These are phyloP conservation scores for Arabis hirsuta DNA, from an alignment of 345 rosid species.

Conservation along the genomic window DNA sequence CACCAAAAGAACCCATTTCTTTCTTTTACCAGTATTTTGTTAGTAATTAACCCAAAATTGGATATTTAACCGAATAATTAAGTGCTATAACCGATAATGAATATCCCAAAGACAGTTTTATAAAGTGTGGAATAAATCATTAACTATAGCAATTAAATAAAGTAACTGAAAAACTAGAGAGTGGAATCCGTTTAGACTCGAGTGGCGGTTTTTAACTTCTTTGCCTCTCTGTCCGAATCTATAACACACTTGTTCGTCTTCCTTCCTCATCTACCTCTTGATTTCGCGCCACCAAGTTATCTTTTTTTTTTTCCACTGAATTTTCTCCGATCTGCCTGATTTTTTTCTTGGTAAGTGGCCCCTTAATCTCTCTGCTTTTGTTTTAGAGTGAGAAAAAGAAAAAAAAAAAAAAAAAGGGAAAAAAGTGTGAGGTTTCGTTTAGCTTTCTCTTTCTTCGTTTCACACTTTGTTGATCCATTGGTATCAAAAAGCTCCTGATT, in stretches of 20 bases:
- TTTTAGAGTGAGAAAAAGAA: constrained; percentile 21
- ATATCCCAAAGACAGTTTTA: neutral
- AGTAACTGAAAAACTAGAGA: constrained; percentile 33
- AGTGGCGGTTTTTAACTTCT: constrained; percentile 23
- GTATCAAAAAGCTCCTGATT: constrained; percentile 14
- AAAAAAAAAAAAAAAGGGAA: constrained; percentile 31
- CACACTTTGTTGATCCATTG: constrained; percentile 11
- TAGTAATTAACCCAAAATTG: neutral
- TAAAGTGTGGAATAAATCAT: constrained; percentile 18
- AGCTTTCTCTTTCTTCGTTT: constrained; percentile 27
- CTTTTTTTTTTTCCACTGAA: constrained; percentile 19
- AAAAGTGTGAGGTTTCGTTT: constrained; percentile 30
- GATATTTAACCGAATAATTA: neutral
- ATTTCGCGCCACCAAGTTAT: constrained; percentile 38
- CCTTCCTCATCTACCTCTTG: constrained; percentile 22
- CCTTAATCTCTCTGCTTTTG: constrained; percentile 26
- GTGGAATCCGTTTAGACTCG: constrained; percentile 33
- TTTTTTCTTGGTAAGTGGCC: constrained; percentile 39
- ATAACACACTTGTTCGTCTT: neutral
- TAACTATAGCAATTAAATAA: neutral
- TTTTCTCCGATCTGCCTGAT: constrained; percentile 36
- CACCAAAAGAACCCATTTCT: neutral
- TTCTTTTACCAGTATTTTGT: neutral
- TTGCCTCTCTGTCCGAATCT: constrained; percentile 34
- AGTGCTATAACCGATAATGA: neutral